Base-by-base conservation (phyloP, 1,139 yeast genomes). In the Zygoascus sp. region DNA sequence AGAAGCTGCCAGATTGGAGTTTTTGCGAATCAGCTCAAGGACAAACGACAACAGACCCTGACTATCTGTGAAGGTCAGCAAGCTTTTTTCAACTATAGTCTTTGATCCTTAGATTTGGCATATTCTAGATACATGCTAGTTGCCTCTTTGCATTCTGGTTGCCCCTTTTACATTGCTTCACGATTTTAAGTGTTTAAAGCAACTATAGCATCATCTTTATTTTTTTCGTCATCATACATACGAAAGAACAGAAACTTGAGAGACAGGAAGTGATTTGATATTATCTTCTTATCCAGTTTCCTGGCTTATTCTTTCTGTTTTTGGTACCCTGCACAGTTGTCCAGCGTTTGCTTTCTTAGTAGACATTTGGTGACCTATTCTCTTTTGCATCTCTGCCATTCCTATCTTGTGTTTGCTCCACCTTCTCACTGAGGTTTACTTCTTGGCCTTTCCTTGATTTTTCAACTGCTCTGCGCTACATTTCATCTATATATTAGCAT, bases 401-500 rank as follows among this genome's bases (percentile, higher is more conserved):
- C 19, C 16, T 32, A 13, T 15, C 13, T 32, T 25, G 28, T n/a
- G n/a, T 25, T 7, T 10, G n/a, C 8, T 25, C n/a, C 28, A 25
- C 28, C 28, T 25, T 25, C 28, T 25, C 28, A 10, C 28, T 25
- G n/a, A n/a, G 28, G n/a, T 25, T 25, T 10, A 3, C 28, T 25
- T 25, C 28, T 10, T 25, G 28, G 28, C 28, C 28, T 7, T n/a
- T 25, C 28, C 28, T 25, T 25, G 3, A 25, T 25, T 25, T 25
- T 10, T 25, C 28, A 10, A 25, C 28, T 10, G 9, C 28, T 25
- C 28, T 25, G 28, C n/a, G 28, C 28, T 25, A 25, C 28, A 10
- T n/a, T 30, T 13, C 21, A 17, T 13, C 21, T 34, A 34, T 34
- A 34, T 34, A 34, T 34, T 20, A 20, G 37, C 37, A 34, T 34